Evolutionary conservation across 2,329 filamentous ascomycete species (phyloP).

Genomic region (Neonectria neomacrospora): DNA sequence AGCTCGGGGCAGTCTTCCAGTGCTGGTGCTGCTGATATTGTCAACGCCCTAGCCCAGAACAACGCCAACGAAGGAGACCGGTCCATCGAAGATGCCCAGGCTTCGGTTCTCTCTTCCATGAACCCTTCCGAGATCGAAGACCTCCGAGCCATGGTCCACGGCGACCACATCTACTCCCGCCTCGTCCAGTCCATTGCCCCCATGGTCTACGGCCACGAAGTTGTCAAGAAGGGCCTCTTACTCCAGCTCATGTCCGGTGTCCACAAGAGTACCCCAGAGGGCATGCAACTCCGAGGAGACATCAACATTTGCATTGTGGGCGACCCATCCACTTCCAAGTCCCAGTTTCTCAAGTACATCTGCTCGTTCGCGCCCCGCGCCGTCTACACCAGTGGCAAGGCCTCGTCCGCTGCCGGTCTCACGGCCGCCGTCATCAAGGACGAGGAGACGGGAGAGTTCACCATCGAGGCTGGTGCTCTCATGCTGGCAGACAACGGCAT

Average conservation of each 20-base stretch:
- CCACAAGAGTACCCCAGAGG: constrained; percentile 89
- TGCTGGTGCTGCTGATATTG: constrained; percentile 76
- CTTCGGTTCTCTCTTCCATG: constrained; percentile 86
- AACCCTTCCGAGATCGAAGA: constrained; percentile 91
- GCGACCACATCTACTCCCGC: constrained; percentile 92
- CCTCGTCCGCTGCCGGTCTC: constrained; percentile 95
- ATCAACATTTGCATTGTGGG: constrained; percentile 99
- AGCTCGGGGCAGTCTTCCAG: constrained; percentile 80
- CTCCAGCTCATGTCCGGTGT: constrained; percentile 97
- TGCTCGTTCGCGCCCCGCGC: constrained; percentile 96
- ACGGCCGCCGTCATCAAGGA: constrained; percentile 98
- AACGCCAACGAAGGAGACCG: constrained; percentile 74
- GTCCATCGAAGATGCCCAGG: constrained; percentile 85
- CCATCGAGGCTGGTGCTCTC: constrained; percentile 95
- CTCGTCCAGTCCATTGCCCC: constrained; percentile 94
- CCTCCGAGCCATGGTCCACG: constrained; percentile 91
- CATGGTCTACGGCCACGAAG: constrained; percentile 96
- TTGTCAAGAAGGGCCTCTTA: constrained; percentile 96
- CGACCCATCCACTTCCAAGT: constrained; percentile 96
- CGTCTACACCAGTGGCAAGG: constrained; percentile 97
- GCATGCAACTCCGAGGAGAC: constrained; percentile 94
- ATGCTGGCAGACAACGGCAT: constrained; percentile 98
- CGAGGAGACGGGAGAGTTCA: constrained; percentile 98
- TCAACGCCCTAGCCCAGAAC: constrained; percentile 77
- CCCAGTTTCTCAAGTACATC: constrained; percentile 97